Percentiles rank a stretch among this genome's conserved stretches.
Evolutionary conservation across 139 green algal species (phyloP).

Genomic region (Chlamydomonas urium): DNA sequence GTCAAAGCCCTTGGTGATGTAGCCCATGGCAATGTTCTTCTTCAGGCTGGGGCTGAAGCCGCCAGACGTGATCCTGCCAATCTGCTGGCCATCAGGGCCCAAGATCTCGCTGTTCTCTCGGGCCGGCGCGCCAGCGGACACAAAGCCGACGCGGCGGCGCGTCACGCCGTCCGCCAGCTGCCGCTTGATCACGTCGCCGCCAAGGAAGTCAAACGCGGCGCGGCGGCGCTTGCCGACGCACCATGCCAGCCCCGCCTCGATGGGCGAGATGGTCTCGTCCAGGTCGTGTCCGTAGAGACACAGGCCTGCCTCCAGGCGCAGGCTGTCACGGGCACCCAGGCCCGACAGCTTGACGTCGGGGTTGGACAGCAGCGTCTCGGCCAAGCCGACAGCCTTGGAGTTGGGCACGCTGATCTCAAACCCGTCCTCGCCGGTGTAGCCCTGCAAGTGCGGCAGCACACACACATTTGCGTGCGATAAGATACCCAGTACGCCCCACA

Average conservation of each 20-base stretch:
- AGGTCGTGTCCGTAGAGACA: conserved; percentile 99
- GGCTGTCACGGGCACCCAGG: conserved; percentile 88
- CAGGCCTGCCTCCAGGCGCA: conserved; percentile 96
- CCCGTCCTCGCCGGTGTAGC: conserved; percentile 98
- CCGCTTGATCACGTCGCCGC: conserved; percentile 89
- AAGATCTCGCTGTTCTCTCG: conserved; percentile 73
- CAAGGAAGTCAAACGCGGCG: conserved; percentile 88
- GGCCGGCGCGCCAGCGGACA: conserved; percentile 83
- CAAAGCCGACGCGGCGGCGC: conserved; percentile 84
- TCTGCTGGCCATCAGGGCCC: conserved; percentile 65
- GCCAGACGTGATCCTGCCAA: conserved; percentile 90
- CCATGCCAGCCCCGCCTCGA: conserved; percentile 97
- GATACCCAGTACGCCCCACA: too few species aligned
- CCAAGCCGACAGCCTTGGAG: conserved; percentile 57
- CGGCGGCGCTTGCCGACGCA: conserved; percentile 72
- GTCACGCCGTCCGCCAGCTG: conserved; percentile 87
- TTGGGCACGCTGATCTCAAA: conserved; percentile 95
- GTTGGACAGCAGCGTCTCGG: conserved; percentile 66
- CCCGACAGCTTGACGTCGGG: conserved; percentile 61
- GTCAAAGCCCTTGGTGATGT: conserved; percentile 83
- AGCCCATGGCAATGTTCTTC: conserved; percentile 99
- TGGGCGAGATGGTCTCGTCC: conserved; percentile 85
- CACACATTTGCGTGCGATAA: too few species aligned
- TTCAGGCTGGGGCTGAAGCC: conserved; percentile 92
- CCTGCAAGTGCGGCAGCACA: too few species aligned